phyloP scores from a whole-genome alignment of 2,329 filamentous ascomycete genomes.

The Sporothrix inflata region DNA sequence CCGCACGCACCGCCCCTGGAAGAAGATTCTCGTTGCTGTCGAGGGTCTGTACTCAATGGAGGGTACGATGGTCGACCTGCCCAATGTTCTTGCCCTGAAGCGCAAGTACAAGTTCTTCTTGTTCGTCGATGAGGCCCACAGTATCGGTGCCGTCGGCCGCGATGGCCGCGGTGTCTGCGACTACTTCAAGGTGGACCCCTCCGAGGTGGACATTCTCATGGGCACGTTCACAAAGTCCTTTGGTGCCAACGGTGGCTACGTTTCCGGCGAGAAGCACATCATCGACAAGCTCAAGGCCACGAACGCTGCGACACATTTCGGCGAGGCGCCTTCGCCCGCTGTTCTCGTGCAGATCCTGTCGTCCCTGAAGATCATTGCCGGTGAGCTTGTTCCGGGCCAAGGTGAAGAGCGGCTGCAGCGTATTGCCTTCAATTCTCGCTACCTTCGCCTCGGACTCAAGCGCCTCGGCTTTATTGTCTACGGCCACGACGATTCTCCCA shows the following conservation, averaged over 20 bases:
- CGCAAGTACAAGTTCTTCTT: conserved; percentile 96
- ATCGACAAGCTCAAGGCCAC: conserved; percentile 87
- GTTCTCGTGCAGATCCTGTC: conserved; percentile 90
- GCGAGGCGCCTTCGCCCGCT: conserved; percentile 83
- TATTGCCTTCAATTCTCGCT: conserved; percentile 96
- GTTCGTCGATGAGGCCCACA: conserved; percentile 96
- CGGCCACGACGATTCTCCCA: conserved; percentile 96
- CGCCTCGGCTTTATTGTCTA: conserved; percentile 96
- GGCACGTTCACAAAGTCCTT: conserved; percentile 98
- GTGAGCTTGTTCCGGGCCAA: conserved; percentile 85
- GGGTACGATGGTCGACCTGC: conserved; percentile 97
- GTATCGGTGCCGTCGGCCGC: conserved; percentile 88
- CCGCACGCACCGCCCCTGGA: conserved; percentile 97
- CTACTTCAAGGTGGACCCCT: conserved; percentile 89
- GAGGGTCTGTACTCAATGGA: conserved; percentile 99
- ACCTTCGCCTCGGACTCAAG: conserved; percentile 96
- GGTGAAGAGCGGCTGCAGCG: conserved; percentile 94
- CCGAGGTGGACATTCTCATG: conserved; percentile 94
- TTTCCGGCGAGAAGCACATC: conserved; percentile 85
- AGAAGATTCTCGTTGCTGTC: conserved; percentile 96
- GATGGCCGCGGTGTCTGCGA: conserved; percentile 92
- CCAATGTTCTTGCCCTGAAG: conserved; percentile 83
- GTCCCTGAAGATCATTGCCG: conserved; percentile 84
- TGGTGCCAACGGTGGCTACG: conserved; percentile 94
- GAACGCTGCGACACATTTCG: conserved; percentile 84